Base-by-base conservation (phyloP, 768 basidiomycete species). In the Collybia nuda region DNA sequence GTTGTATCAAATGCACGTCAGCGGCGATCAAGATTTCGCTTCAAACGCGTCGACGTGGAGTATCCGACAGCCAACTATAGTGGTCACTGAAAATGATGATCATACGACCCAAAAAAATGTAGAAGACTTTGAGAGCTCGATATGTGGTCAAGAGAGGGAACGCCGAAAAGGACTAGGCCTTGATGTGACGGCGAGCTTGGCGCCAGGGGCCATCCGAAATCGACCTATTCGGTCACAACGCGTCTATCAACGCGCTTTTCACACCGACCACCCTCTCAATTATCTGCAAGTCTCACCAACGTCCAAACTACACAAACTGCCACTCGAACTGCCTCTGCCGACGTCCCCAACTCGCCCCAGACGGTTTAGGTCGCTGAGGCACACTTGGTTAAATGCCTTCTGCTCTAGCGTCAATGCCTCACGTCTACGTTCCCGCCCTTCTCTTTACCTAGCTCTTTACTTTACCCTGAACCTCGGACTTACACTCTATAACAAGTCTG, bases 401-500 rank as follows among this genome's bases (percentile, higher is more conserved):
- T 23, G 42, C 2, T 44, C 56, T 26, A 44, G 45, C 18, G 21
- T 54, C 40, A 48, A 37, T 40, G 41, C 21, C 23, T 47, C 53
- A 35, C 53, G 48, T 14, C 26, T 57, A 9, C 46, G 51, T 49
- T 42, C 54, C 5, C 49, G 54, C 14, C 53, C 60, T 9, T 53
- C 51, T 7, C 40, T 50, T 26, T 57, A 62, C 46, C 79, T 98
- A 15, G 57, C 67, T 3, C 73, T 92, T 53, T 98, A 97, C 73
- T 98, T 99, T 62, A 66, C 73, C 53, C 88, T 95, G 78, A 98
- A 98, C 68, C 84, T 98, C 23, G 80, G 82, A 9, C 81, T 99
- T 56, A 98, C 96, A 6, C 73, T 99, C 39, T 97, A 92, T 70
- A 99, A 99, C 80, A 99, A 99, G 69, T 78, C 82, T 32, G 85